Evolutionary conservation across 2,329 filamentous ascomycete genomes (phyloP), one percentile per base, ranked within the genome.

Genomic region (Pseudofabraea citricarpa): DNA sequence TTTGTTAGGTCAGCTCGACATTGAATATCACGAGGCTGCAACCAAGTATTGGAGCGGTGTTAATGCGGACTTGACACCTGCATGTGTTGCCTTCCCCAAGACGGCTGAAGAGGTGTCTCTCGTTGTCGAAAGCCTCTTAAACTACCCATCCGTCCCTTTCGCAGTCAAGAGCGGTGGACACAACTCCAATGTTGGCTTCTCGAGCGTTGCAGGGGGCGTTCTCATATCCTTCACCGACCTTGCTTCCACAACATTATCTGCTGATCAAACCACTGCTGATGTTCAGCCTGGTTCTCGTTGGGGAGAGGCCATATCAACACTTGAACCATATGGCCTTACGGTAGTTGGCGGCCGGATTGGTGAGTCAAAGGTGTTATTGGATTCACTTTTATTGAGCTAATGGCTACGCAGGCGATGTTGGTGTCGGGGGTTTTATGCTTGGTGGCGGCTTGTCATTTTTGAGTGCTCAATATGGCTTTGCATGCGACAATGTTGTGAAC

Each of bases 401-500:
- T 27, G 53, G 55, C 3, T 54, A 50, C 3, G 16, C 57, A 44
- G 53, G 63, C 20, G 60, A 58, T 8, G 50, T 69, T 31, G 66
- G 67, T 13, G 66, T 69, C n/a, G 61, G 62, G 7, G 69, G 71
- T 4, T 64, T 71, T 35, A 64, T 73, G 27, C 60, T 56, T 39
- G 52, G 52, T 7, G 51, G 53, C 19, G 53, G 53, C 6, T 35
- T 56, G 13, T 53, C 49, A 26, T 46, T 55, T 47, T 21, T 59
- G 9, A 54, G 48, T 35, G 44, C 50, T 7, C 59, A 64, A 40
- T 71, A 74, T 47, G 72, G 72, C 18, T 71, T 69, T 64, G 66
- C 70, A 15, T 67, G 67, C 22, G 69, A 72, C 46, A 71, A 68
- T 43, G 63, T 74, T 6, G 56, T 69, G 19, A 66, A 70, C 39